Conservation (phyloP, 2,329 filamentous ascomycete genomes). For the Fusarium tanahbumbuense region DNA sequence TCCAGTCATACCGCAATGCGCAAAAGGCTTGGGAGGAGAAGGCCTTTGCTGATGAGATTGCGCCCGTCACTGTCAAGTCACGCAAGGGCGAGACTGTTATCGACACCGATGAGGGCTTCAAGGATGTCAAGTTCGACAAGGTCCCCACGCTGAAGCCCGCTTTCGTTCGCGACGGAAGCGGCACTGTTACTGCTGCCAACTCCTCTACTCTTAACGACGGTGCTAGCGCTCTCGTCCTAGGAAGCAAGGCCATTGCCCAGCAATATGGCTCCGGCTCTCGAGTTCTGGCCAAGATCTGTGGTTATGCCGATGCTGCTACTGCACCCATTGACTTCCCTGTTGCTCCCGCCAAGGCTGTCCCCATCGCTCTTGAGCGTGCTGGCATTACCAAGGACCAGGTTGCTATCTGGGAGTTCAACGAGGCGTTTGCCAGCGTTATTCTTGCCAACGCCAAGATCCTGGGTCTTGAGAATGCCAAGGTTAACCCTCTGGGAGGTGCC, state of each 20-base stretch:
- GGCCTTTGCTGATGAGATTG: constrained; percentile 90
- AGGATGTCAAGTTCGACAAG: constrained; percentile 88
- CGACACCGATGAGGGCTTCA: constrained; percentile 87
- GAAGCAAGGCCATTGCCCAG: constrained; percentile 81
- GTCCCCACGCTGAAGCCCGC: constrained; percentile 88
- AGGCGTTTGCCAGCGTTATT: constrained; percentile 95
- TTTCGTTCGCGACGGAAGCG: constrained; percentile 85
- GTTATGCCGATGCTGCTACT: constrained; percentile 88
- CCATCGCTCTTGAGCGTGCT: constrained; percentile 86
- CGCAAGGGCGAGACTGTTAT: constrained; percentile 86
- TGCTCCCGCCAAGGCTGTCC: constrained; percentile 91
- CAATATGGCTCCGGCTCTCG: constrained; percentile 81
- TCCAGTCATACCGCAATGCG: constrained; percentile 87
- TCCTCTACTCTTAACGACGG: constrained; percentile 95
- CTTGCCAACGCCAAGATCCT: constrained; percentile 95
- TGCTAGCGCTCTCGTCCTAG: constrained; percentile 88
- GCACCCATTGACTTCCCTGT: constrained; percentile 95
- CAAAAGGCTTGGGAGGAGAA: constrained; percentile 88
- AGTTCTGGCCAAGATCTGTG: constrained; percentile 87
- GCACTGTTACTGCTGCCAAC: constrained; percentile 94
- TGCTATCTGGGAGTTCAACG: constrained; percentile 97
- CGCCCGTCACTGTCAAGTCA: constrained; percentile 84
- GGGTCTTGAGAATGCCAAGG: constrained; percentile 79
- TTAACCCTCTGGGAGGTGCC: constrained; percentile 90
- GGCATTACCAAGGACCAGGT: constrained; percentile 93